Base-by-base conservation (phyloP, 2,329 filamentous ascomycete genomes). In the Venturia pyrina region DNA sequence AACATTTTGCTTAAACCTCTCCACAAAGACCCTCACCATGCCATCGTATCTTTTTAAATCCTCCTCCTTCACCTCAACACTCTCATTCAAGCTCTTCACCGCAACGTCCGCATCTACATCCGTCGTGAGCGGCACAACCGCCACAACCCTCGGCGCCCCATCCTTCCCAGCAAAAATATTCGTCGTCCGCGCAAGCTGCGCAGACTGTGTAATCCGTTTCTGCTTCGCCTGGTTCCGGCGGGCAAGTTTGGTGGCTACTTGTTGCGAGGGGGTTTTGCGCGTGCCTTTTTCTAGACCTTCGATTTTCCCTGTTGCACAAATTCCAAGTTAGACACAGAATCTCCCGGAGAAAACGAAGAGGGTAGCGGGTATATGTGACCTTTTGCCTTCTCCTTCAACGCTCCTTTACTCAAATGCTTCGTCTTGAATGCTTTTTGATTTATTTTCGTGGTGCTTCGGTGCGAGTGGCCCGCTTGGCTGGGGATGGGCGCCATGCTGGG, bases 211-310 rank as follows among this genome's bases (percentile, higher is more conserved):
- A 68, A 89, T 80, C 72, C 93, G 90, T 76, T 89, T 87, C 81
- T 99, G 95, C 77, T 93, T 93, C 71, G 91, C 90, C 80, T 96
- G 91, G 77, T 99, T 98, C 72, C 91, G 88, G 67, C 95, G 89
- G 78, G 96, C 92, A 76, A 99, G 85, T 79, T 98, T 99, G 67
- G 92, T 96, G 90, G 97, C 93, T 79, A 97, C 86, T 79, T 96
- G 91, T 76, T 99, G 95, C 76, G 96, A 91, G 65, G 91, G 91
- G 19, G 93, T 96, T 77, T 91, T 96, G 73, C 93, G 87, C 71
- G 82, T 82, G 68, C 88, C 88, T 72, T 83, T 86, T 74, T 96
- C 90, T 72, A 85, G 80, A 65, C 82, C 74, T 71, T 87, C 88
- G 62, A 93, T 84, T 77, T 95, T 95, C 74, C 93, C 91, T 95